These are phyloP conservation scores for Daldinia eschscholtzii DNA, from an alignment of 2,329 filamentous ascomycete species.

Conservation along the genomic window DNA sequence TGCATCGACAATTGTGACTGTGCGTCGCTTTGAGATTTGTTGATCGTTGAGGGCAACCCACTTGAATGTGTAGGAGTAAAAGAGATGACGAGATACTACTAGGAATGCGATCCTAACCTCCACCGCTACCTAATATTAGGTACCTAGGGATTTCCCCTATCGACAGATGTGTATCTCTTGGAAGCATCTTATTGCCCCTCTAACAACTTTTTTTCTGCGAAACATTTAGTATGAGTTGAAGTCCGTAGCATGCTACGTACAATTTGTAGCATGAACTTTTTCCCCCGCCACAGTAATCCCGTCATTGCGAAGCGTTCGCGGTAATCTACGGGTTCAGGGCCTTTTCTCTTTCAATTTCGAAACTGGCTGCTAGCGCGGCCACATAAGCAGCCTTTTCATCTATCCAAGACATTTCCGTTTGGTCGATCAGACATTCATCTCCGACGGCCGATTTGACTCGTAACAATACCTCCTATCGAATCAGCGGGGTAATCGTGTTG, in stretches of 20 bases:
- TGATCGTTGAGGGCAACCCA: neutral
- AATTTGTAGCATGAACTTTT: neutral
- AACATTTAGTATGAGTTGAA: neutral
- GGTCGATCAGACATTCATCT: slow-evolving; percentile 1
- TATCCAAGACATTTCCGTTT: neutral
- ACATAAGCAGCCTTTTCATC: neutral
- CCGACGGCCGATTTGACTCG: neutral
- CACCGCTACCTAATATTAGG: neutral
- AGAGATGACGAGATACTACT: neutral
- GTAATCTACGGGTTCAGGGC: neutral
- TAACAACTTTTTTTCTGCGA: too few relatives aligned
- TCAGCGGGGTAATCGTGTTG: too few relatives aligned
- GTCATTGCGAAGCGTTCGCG: neutral
- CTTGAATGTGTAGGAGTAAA: neutral
- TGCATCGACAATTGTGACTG: neutral
- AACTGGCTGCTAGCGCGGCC: neutral
- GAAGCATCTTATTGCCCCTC: too few relatives aligned
- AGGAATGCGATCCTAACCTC: neutral
- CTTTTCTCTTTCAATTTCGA: neutral
- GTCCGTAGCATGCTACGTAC: neutral
- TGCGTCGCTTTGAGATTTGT: slow-evolving; percentile 1
- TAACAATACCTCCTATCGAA: neutral
- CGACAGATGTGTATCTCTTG: too few relatives aligned
- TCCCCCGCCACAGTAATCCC: neutral
- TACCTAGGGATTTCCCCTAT: neutral